These are phyloP conservation scores for Stereum hirsutum DNA, from an alignment of 1,284 basidiomycete species.

Conservation along the genomic window DNA sequence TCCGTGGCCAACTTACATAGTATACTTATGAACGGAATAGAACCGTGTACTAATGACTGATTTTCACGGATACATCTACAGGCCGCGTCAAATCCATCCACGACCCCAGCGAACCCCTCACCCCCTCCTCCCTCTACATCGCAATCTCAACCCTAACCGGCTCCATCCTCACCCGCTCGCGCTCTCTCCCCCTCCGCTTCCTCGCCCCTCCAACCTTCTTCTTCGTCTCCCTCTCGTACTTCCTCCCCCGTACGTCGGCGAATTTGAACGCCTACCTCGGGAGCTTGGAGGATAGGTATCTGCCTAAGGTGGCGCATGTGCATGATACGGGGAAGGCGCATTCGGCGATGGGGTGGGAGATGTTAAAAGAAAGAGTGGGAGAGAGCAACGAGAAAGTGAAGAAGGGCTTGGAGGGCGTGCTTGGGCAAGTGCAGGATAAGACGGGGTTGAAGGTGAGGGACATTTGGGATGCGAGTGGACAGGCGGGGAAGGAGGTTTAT, in stretches of 20 bases:
- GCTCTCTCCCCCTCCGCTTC: conserved; percentile 55
- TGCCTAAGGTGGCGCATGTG: conserved; percentile 58
- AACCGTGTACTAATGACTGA: neutral
- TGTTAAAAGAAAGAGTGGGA: conserved; percentile 18
- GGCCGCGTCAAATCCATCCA: conserved; percentile 77
- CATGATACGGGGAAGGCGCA: conserved; percentile 63
- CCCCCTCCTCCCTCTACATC: conserved; percentile 81
- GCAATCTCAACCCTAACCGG: conserved; percentile 83
- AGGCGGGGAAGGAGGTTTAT: neutral
- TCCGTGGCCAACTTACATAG: no score
- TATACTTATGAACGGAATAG: neutral
- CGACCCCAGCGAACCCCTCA: conserved; percentile 73
- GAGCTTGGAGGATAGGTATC: conserved; percentile 62
- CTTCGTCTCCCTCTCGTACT: conserved; percentile 59
- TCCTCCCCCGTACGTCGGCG: conserved; percentile 70
- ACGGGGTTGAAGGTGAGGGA: conserved; percentile 69
- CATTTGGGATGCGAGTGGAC: conserved; percentile 22
- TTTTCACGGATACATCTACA: conserved; percentile 19
- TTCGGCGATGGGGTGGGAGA: conserved; percentile 40
- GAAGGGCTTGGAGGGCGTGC: conserved; percentile 35
- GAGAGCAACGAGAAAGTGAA: conserved; percentile 28
- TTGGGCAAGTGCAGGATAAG: conserved; percentile 53
- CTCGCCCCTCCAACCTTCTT: conserved; percentile 66
- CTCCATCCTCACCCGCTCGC: conserved; percentile 77
- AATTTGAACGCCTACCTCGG: conserved; percentile 63